A percentile compares a stretch with the other conserved stretches of the same genome.
These are phyloP conservation scores for Xylariaceae sp. DNA, from an alignment of 2,329 filamentous ascomycete species.

Conservation along the genomic window DNA sequence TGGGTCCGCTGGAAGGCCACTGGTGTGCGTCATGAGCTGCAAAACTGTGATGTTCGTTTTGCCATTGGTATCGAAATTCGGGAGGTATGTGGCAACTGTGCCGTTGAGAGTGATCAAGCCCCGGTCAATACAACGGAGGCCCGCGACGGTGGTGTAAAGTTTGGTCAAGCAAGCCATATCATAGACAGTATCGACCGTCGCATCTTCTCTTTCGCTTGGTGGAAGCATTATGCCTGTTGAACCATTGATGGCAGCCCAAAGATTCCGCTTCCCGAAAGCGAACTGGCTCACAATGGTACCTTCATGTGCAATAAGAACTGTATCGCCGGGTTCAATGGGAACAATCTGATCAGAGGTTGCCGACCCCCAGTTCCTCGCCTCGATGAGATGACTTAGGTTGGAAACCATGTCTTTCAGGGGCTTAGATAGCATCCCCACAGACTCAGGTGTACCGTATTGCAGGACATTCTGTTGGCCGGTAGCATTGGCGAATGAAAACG, in stretches of 20 bases:
- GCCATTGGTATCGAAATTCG: slow-evolving; percentile 7
- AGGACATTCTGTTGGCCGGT: slow-evolving; percentile 1
- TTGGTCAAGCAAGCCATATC: slow-evolving; percentile 14
- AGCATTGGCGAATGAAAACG: background rate
- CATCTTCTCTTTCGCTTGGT: slow-evolving; percentile 2
- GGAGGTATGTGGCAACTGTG: slow-evolving; percentile 10
- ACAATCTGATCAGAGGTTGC: slow-evolving; percentile 9
- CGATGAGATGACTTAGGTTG: slow-evolving; percentile 12
- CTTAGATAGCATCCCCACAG: slow-evolving; percentile 11
- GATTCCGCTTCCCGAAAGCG: slow-evolving; percentile 15
- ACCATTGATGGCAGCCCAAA: slow-evolving; percentile 12
- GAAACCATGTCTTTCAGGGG: slow-evolving; percentile 12
- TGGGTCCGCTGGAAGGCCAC: slow-evolving; percentile 11
- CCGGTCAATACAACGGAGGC: slow-evolving; percentile 12
- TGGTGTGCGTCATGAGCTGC: slow-evolving; percentile 14
- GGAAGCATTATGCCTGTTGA: slow-evolving; percentile 8
- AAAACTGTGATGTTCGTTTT: slow-evolving; percentile 13
- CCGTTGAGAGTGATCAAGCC: slow-evolving; percentile 7
- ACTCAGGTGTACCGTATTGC: slow-evolving; percentile 10
- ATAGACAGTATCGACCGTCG: slow-evolving; percentile 13
- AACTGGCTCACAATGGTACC: slow-evolving; percentile 15
- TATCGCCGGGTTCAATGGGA: slow-evolving; percentile 10
- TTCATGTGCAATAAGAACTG: slow-evolving; percentile 9
- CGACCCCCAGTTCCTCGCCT: slow-evolving; percentile 10
- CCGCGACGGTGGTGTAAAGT: slow-evolving; percentile 10